Conservation (phyloP, 2,329 filamentous ascomycete genomes). For the Ophiostoma himal-ulmi region DNA sequence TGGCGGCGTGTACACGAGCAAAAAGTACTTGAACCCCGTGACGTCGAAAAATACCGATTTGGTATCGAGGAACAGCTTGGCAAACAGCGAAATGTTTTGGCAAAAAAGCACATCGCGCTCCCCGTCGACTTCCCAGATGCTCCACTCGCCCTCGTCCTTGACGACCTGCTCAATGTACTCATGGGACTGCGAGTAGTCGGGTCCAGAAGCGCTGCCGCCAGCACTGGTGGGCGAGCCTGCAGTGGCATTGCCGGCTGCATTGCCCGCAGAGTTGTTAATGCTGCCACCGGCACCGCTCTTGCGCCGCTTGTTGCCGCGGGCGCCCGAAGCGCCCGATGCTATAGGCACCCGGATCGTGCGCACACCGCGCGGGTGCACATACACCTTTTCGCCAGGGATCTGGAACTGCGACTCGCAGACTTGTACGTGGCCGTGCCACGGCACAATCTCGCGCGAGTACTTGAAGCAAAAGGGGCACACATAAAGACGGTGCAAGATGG, state of each 20-base stretch:
- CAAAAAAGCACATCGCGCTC: constrained; percentile 82
- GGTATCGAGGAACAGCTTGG: constrained; percentile 95
- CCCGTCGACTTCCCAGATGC: constrained; percentile 89
- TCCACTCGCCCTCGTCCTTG: constrained; percentile 64
- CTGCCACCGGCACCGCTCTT: not conserved
- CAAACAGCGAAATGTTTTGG: constrained; percentile 92
- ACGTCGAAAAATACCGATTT: constrained; percentile 99
- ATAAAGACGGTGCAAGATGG: constrained; percentile 63
- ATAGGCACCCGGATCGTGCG: constrained; percentile 38
- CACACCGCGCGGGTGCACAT: constrained; percentile 52
- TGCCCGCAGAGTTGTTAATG: constrained; percentile 34
- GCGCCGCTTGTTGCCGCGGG: not conserved
- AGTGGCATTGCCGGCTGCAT: constrained; percentile 18
- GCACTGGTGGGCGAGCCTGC: not conserved
- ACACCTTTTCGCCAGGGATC: constrained; percentile 67
- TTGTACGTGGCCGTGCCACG: constrained; percentile 54
- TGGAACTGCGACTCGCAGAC: constrained; percentile 48
- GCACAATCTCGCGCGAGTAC: constrained; percentile 63
- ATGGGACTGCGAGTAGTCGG: not conserved
- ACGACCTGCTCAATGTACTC: constrained; percentile 41
- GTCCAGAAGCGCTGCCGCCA: constrained; percentile 18
- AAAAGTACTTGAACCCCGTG: constrained; percentile 87
- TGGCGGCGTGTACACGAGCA: constrained; percentile 69
- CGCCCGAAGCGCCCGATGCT: constrained; percentile 24
- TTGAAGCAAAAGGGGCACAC: constrained; percentile 94